Base-by-base conservation (phyloP, 495 filamentous ascomycete genomes). In the Viridothelium virens region DNA sequence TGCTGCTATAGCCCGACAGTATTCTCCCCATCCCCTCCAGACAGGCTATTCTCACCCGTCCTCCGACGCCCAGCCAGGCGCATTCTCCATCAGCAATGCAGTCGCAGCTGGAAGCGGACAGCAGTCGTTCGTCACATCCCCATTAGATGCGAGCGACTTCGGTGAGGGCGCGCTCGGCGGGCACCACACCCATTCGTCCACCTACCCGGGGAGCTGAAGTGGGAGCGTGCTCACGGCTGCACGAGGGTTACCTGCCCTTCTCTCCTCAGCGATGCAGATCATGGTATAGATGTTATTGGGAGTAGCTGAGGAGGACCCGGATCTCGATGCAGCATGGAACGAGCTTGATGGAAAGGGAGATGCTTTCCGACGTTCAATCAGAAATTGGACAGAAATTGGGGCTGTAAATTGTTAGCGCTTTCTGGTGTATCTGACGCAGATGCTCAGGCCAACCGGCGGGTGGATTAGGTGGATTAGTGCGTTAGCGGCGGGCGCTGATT, bases 141-240 rank as follows among this genome's bases (percentile, higher is more conserved):
- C 53, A 5, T 11, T 59, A 33, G 53, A 59, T 5, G 18, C 53
- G 31, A 9, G 2, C 31, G 53, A 59, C 6, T 59, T 59, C 53
- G 31, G 31, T 7, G 18, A 36, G 10, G 53, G 18, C 11, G 14
- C 31, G 2, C 36, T 59, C 18, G 5, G 11, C 25, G 53, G 53
- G 33, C 53, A 59, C 18, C 53, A 59, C 31, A 36, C 36, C 25
- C 53, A 59, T 18, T 59, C 53, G 33, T 59, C 53, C 36, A 59
- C 53, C 6, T 59, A 59, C 36, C 53, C 53, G 25, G 53, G 53
- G 25, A 33, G 31, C 10, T 59, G 53, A 59, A 7, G 18, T 33
- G 31, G 25, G 2, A 9, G 53, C 53, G 31, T 34, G 53, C 53
- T 36, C 5, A 59, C 5, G 53, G 53, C 53, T 59, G 31, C 3